These are phyloP conservation scores for Pichia thaimueangensis DNA, from an alignment of 805 yeast species.

Conservation along the genomic window DNA sequence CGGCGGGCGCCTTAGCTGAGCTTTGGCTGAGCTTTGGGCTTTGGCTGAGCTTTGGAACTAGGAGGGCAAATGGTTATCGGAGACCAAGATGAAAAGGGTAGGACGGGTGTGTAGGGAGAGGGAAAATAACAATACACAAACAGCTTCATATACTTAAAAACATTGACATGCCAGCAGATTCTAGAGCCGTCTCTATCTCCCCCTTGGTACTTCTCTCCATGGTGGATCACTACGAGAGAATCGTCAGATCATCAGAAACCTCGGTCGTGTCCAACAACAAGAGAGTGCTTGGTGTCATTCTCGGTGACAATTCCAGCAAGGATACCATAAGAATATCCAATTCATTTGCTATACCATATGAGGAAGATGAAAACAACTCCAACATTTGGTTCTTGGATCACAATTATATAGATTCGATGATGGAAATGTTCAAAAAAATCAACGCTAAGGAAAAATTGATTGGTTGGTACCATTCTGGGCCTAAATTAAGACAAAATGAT, in stretches of 20 bases:
- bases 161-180: constrained; percentile 1
- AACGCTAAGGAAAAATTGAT: constrained; percentile 93
- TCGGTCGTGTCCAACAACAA: constrained; percentile 38
- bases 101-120: too few relatives aligned
- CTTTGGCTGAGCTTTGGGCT: too few relatives aligned
- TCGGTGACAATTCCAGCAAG: constrained; percentile 62
- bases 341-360: constrained; percentile 95
- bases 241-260: constrained; percentile 43
- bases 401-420: constrained; percentile 92
- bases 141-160: too few relatives aligned
- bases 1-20: too few relatives aligned
- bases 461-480: constrained; percentile 99
- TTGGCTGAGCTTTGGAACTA: too few relatives aligned
- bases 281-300: constrained; percentile 88
- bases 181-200: constrained; percentile 75
- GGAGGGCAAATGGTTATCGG: too few relatives aligned
- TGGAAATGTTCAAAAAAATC: constrained; percentile 95
- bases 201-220: constrained; percentile 91
- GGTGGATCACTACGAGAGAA: constrained; percentile 91
- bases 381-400: constrained; percentile 97
- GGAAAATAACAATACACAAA: too few relatives aligned
- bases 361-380: constrained; percentile 88
- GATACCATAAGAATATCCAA: constrained; percentile 66
- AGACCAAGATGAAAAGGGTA: too few relatives aligned
- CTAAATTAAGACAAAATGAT: constrained; percentile 82